These are phyloP conservation scores for Dothistroma septosporum DNA, from an alignment of 2,329 filamentous ascomycete species.

Conservation along the genomic window DNA sequence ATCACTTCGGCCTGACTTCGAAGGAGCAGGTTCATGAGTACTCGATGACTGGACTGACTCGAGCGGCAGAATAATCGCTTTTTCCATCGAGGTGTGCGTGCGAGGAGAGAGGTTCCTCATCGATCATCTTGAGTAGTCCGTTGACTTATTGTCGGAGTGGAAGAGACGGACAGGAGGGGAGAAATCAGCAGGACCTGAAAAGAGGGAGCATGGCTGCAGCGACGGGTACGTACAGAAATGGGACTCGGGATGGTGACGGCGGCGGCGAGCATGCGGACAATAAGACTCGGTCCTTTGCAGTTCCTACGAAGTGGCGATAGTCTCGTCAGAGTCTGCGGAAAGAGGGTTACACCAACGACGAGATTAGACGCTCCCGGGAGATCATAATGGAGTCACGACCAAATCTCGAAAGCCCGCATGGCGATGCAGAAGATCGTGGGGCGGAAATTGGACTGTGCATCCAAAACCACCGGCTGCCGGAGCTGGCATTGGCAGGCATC, in stretches of 20 bases:
- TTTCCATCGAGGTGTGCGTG: background rate
- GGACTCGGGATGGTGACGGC: background rate
- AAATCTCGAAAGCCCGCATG: background rate
- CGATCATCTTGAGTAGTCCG: background rate
- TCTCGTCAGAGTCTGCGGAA: background rate
- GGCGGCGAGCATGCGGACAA: background rate
- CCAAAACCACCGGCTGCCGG: background rate
- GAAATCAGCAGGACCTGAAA: background rate
- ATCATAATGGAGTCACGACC: background rate
- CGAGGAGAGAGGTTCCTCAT: background rate
- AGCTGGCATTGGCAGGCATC: background rate
- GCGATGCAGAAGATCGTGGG: background rate
- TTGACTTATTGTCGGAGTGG: background rate
- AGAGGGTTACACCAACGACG: background rate
- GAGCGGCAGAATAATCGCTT: slow-evolving; percentile 3
- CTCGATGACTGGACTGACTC: background rate
- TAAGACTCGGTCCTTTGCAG: no score
- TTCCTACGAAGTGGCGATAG: no score
- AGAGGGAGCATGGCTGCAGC: slow-evolving; percentile 3
- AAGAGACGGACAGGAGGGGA: background rate
- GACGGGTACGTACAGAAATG: background rate
- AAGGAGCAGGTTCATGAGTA: background rate
- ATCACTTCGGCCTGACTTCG: background rate
- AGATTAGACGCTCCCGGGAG: background rate
- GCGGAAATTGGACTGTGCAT: background rate